Evolutionary conservation across 768 basidiomycete genomes (phyloP), one percentile per base, ranked within the genome.

Genomic region (Tricholoma furcatifolium): DNA sequence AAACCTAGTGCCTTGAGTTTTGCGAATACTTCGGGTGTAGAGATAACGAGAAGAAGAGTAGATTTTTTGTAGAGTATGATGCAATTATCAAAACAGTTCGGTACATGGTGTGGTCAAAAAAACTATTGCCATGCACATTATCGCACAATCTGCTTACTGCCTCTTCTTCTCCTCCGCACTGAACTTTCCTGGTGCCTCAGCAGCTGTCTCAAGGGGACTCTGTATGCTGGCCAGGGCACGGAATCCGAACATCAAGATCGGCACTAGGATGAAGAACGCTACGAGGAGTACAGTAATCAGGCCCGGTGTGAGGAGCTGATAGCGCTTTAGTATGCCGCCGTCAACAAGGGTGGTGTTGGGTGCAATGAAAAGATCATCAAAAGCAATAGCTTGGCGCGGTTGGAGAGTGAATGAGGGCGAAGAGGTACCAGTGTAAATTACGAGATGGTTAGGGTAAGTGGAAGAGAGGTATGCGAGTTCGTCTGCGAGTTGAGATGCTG

Each of bases 271-370:
- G 65, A 90, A 87, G 62, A 91, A 73, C 0, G 71, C 70, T 41
- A 91, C 68, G 44, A 91, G 76, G 15, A 92, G 76, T 6, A 75
- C 65, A 4, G 76, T 78, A 67, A 92, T 88, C 43, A 93, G 75
- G 0, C 78, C 86, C 1, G 91, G 87, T 0, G 88, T 89, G 43
- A 92, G 79, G 42, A 91, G 77, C 63, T 91, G 88, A 67, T 91
- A 91, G 31, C 75, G 80, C 55, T 83, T 77, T 23, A 92, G 76
- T 50, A 91, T 83, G 9, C 88, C 86, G 20, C 78, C 81, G 7
- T 70, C 64, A 6, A 76, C 66, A 1, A 74, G 65, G 15, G 74
- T 73, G 10, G 71, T 61, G 51, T 76, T 76, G 47, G 57, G 57
- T 11, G 60, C 58, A 15, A 53, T 57, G 57, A 57, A 20, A 57